phyloP scores from a whole-genome alignment of 495 filamentous ascomycete species.

The Penicillium daleae region DNA sequence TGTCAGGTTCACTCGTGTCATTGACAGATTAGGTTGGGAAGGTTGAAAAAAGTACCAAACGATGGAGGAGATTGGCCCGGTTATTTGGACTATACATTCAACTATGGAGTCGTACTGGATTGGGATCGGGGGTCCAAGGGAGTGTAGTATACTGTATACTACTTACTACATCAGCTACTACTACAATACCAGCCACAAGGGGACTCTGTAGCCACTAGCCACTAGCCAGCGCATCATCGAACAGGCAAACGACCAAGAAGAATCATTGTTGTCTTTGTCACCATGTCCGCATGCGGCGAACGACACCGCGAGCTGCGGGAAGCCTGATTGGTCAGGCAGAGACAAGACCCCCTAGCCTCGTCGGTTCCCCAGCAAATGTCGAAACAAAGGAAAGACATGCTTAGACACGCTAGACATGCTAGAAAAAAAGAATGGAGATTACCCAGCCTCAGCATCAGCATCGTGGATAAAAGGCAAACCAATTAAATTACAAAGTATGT shows the following conservation, averaged over 20 bases:
- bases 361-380: conserved; percentile 21
- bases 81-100: neutral
- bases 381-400: neutral
- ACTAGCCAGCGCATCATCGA: conserved; percentile 3
- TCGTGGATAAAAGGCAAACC: too few species aligned
- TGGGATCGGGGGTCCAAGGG: too few species aligned
- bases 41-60: neutral
- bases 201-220: neutral
- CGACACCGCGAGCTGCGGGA: neutral
- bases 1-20: neutral
- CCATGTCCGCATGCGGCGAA: conserved; percentile 43
- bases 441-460: too few species aligned
- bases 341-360: neutral
- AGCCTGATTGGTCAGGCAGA: conserved; percentile 14
- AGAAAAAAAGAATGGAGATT: neutral
- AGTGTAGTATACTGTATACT: neutral
- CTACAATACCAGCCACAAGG: neutral
- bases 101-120: too few species aligned
- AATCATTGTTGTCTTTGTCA: conserved; percentile 46
- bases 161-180: neutral
- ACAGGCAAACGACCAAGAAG: conserved; percentile 3
- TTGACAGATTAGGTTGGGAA: neutral
- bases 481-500: too few species aligned
- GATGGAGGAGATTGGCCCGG: neutral
- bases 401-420: too few species aligned